Evolutionary conservation across 768 basidiomycete genomes (phyloP).

Genomic region (Paxillus ammoniavirescens): DNA sequence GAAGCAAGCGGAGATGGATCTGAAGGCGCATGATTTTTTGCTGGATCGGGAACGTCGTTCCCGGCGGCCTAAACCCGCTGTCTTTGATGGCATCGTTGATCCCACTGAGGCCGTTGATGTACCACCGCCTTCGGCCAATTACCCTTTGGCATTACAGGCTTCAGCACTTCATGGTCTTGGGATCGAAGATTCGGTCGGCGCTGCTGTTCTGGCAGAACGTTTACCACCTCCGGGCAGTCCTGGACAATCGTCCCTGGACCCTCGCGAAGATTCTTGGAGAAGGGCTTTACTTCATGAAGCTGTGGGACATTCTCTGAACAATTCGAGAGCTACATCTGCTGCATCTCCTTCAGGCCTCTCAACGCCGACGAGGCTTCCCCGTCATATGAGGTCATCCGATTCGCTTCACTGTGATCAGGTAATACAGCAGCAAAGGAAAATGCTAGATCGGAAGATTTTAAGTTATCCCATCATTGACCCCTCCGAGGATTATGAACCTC

Average conservation of each 20-base stretch:
- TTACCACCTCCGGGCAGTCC: constrained; percentile 66
- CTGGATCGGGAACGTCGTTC: constrained; percentile 43
- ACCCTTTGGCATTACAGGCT: constrained; percentile 73
- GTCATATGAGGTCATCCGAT: constrained; percentile 20
- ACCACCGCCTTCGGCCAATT: constrained; percentile 64
- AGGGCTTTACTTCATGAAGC: constrained; percentile 74
- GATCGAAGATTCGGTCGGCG: constrained; percentile 72
- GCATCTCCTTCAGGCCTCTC: constrained; percentile 34
- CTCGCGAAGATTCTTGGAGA: constrained; percentile 68
- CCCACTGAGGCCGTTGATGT: constrained; percentile 84
- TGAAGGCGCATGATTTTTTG: constrained; percentile 53
- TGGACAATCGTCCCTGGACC: constrained; percentile 53
- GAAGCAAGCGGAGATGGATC: constrained; percentile 71
- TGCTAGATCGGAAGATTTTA: constrained; percentile 45
- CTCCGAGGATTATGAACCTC: constrained; percentile 30
- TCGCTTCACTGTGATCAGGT: constrained; percentile 17
- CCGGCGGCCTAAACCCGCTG: constrained; percentile 36
- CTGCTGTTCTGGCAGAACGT: constrained; percentile 70
- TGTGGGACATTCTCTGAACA: constrained; percentile 72
- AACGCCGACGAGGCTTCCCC: constrained; percentile 34
- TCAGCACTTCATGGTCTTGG: constrained; percentile 72
- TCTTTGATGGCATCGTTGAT: constrained; percentile 66
- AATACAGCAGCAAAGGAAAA: constrained; percentile 23
- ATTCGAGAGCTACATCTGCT: constrained; percentile 46
- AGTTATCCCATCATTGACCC: constrained; percentile 37